Evolutionary conservation across 2,329 filamentous ascomycete genomes (phyloP), one percentile per base, ranked within the genome.

Genomic region (Coleophoma cylindrospora): DNA sequence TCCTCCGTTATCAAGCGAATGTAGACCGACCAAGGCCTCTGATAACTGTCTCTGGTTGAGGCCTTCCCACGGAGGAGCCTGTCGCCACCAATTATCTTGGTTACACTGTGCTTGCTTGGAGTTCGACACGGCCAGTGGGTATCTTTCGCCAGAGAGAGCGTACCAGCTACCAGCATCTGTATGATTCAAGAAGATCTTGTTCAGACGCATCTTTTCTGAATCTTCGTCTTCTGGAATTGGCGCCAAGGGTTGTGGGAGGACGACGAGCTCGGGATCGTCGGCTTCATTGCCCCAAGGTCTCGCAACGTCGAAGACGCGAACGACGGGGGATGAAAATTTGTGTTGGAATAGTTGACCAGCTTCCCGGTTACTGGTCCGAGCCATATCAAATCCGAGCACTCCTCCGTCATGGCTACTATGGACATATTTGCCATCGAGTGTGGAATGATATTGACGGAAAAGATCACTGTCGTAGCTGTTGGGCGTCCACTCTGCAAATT

Each of bases 381-480:
- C 70, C 56, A 87, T 81, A 59, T 92, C 87, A 53, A 94, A 86
- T 1, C 89, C 88, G 60, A 91, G 86, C 2, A 96, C 81, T 36
- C 84, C 82, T 40, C 94, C 94, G 59, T 97, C 89, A 61, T 91
- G 88, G 59, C 84, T 84, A 57, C 86, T 89, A 57, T 92, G 92
- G 46, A 97, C 86, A 68, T 97, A 96, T 54, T 87, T 87, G 58
- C 88, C 84, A 66, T 97, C 91, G 64, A 91, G 85, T 1, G 91
- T 90, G 11, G 75, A 71, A 13, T 79, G 80, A 63, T 97, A 94
- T 64, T 97, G 90, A 45, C 81, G 81, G 61, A 90, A 84, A 7
- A 99, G 81, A 65, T 99, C 94, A 55, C 81, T 81, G 67, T 99
- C 92, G 53, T 85, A 88, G 52, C 87, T 95, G 68, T 99, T 99